phyloP scores from a whole-genome alignment of 164 flowering plant genomes.

The Paratinospora sagittata region DNA sequence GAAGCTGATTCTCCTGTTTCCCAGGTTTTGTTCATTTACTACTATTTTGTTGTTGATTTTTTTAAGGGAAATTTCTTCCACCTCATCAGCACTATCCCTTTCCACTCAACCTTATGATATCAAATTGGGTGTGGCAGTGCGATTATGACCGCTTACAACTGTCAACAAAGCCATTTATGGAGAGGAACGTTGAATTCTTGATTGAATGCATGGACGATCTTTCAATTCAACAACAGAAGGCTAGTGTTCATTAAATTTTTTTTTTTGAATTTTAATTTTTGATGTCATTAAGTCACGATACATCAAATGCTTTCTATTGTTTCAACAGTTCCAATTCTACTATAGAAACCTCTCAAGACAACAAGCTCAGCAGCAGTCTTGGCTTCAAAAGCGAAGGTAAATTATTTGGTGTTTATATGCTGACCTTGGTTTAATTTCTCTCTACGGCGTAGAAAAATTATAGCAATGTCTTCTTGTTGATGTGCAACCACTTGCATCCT shows the following conservation, averaged over 20 bases:
- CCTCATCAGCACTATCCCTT: background rate
- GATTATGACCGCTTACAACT: constrained; percentile 86
- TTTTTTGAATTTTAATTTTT: background rate
- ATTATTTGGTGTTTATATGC: background rate
- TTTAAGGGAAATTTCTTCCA: background rate
- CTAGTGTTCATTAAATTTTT: constrained; percentile 25
- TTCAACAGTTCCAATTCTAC: constrained; percentile 77
- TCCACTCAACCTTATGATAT: background rate
- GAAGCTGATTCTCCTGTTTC: constrained; percentile 82
- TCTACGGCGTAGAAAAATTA: no score
- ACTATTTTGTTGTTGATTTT: background rate
- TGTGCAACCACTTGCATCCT: background rate
- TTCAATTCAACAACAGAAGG: constrained; percentile 89
- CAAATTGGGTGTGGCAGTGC: constrained; percentile 42
- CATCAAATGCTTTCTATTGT: background rate
- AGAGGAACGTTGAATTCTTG: constrained; percentile 87
- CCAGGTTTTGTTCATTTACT: constrained; percentile 42
- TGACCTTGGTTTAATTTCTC: background rate
- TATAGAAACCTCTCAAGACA: constrained; percentile 84
- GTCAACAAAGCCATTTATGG: constrained; percentile 73
- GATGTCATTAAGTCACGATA: background rate
- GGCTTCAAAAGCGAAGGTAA: constrained; percentile 98
- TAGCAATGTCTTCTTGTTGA: no score
- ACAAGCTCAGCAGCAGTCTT: constrained; percentile 93
- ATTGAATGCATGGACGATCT: constrained; percentile 97